Percentiles rank a stretch among this genome's conserved stretches.
Conservation (phyloP, 2,329 filamentous ascomycete species). For the Arthroderma sp. region DNA sequence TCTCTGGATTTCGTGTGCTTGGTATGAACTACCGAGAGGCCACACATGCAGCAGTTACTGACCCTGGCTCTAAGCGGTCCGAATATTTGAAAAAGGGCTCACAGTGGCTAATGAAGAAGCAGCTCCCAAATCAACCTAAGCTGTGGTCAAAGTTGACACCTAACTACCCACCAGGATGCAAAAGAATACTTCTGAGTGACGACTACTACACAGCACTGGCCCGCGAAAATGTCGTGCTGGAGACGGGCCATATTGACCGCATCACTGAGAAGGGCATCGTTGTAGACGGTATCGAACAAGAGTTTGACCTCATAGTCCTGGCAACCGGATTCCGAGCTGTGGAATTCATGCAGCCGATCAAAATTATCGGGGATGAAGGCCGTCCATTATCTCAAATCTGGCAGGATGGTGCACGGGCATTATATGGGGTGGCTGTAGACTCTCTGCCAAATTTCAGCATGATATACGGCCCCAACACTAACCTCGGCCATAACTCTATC, state of each 20-base stretch:
- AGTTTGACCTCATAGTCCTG: conserved; percentile 43
- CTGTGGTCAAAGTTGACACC: conserved; percentile 42
- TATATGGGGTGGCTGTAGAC: conserved; percentile 39
- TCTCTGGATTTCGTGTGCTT: conserved; percentile 36
- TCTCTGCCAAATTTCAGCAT: conserved; percentile 44
- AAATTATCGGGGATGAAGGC: conserved; percentile 35
- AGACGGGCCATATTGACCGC: conserved; percentile 36
- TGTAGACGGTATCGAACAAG: conserved; percentile 29
- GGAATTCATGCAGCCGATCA: conserved; percentile 46
- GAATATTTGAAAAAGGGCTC: conserved; percentile 27
- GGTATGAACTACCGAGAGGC: conserved; percentile 45
- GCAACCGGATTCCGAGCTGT: conserved; percentile 48
- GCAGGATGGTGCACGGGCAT: conserved; percentile 38
- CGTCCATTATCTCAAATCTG: conserved; percentile 38
- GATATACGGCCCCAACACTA: conserved; percentile 47
- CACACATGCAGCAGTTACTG: conserved; percentile 33
- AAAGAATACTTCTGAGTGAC: conserved; percentile 41
- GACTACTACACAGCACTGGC: conserved; percentile 43
- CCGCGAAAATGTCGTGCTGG: conserved; percentile 35
- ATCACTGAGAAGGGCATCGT: conserved; percentile 37
- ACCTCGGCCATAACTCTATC: conserved; percentile 43
- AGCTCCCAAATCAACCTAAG: conserved; percentile 37
- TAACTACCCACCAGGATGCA: conserved; percentile 42
- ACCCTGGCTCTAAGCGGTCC: conserved; percentile 27
- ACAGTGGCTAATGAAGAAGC: conserved; percentile 28